Conservation (phyloP, 2,329 filamentous ascomycete species). For the Karstenula rhodostoma region DNA sequence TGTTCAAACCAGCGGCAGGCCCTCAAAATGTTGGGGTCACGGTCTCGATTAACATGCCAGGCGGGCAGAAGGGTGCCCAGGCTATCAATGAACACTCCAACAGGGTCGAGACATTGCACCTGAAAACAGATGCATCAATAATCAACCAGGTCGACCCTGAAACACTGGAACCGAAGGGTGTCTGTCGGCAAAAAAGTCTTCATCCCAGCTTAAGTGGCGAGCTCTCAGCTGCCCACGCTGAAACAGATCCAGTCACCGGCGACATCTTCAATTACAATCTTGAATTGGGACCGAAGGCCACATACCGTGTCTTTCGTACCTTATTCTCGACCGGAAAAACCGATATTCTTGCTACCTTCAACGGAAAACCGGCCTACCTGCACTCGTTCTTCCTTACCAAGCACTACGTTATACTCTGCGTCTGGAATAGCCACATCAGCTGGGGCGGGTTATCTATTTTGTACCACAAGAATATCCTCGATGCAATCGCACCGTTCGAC, state of each 20-base stretch:
- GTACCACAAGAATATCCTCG: slow-evolving; percentile 72
- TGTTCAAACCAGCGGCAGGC: slow-evolving; percentile 56
- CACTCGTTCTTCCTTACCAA: slow-evolving; percentile 81
- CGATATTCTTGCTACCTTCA: slow-evolving; percentile 74
- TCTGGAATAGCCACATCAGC: slow-evolving; percentile 71
- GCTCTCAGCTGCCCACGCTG: slow-evolving; percentile 74
- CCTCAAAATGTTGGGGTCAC: slow-evolving; percentile 71
- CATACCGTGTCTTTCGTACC: slow-evolving; percentile 75
- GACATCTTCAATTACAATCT: slow-evolving; percentile 86
- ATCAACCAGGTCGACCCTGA: slow-evolving; percentile 71
- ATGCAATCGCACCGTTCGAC: slow-evolving; percentile 72
- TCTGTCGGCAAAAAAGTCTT: slow-evolving; percentile 66
- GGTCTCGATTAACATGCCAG: slow-evolving; percentile 70
- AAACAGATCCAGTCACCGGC: slow-evolving; percentile 74
- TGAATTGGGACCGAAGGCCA: slow-evolving; percentile 63
- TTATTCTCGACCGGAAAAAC: slow-evolving; percentile 70
- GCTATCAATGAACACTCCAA: slow-evolving; percentile 38
- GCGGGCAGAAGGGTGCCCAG: slow-evolving; percentile 39
- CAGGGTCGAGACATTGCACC: slow-evolving; percentile 62
- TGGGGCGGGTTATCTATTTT: slow-evolving; percentile 67
- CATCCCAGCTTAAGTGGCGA: slow-evolving; percentile 74
- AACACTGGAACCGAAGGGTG: slow-evolving; percentile 75
- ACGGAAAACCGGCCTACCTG: slow-evolving; percentile 72
- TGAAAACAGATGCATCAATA: slow-evolving; percentile 64
- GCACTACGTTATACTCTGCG: slow-evolving; percentile 75